Evolutionary conservation across 192 early-diverging fungal species (phyloP).

Genomic region (Allomyces javanicus): DNA sequence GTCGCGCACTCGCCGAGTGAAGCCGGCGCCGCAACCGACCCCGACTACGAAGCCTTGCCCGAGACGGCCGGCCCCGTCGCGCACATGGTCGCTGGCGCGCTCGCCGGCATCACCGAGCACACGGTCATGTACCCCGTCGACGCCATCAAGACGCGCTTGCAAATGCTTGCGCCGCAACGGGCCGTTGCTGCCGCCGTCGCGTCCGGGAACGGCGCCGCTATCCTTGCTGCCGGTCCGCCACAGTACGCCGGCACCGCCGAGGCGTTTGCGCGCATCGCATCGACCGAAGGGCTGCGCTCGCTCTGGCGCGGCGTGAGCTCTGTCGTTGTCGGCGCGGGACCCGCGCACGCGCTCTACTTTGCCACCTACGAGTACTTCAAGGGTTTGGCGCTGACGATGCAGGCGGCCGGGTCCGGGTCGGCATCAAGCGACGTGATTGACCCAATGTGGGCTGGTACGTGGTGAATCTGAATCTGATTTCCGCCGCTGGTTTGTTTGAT

Average conservation of each 20-base stretch:
- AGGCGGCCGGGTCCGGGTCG: background rate
- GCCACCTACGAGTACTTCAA: conserved; percentile 85
- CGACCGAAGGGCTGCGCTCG: conserved; percentile 54
- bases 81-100: conserved; percentile 76
- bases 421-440: background rate
- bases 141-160: conserved; percentile 42
- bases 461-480: too few species aligned
- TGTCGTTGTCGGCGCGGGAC: conserved; percentile 80
- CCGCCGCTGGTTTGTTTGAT: background rate
- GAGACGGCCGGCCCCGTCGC: conserved; percentile 54
- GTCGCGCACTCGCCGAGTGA: background rate
- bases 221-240: conserved; percentile 1
- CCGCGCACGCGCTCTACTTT: conserved; percentile 90
- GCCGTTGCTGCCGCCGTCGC: too few species aligned
- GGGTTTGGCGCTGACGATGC: conserved; percentile 33
- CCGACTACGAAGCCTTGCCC: conserved; percentile 86
- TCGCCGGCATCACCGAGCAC: conserved; percentile 96
- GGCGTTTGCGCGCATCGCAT: conserved; percentile 45
- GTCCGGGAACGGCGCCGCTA: background rate
- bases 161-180: background rate
- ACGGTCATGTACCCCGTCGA: conserved; percentile 89
- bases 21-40: conserved; percentile 17
- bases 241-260: conserved; percentile 50
- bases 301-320: conserved; percentile 88
- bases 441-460: too few species aligned